phyloP scores from a whole-genome alignment of 495 filamentous ascomycete genomes.

The Astrocystis sublimbata region DNA sequence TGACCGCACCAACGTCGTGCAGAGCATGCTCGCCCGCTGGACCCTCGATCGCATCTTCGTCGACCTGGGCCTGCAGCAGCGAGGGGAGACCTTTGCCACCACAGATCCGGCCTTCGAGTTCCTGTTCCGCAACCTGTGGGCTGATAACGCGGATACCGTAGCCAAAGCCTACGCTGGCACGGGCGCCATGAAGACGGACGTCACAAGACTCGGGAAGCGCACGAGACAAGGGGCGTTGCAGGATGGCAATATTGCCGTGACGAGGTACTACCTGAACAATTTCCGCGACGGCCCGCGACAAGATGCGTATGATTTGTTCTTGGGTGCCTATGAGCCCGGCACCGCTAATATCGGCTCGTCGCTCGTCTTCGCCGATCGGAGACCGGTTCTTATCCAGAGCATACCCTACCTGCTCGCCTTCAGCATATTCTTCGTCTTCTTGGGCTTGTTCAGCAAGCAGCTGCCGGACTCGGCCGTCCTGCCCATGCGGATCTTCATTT shows the following conservation, averaged over 20 bases:
- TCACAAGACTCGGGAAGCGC: slow-evolving; percentile 84
- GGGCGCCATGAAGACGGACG: slow-evolving; percentile 93
- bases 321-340: slow-evolving; percentile 78
- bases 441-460: slow-evolving; percentile 71
- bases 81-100: slow-evolving; percentile 66
- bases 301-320: slow-evolving; percentile 92
- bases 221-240: slow-evolving; percentile 79
- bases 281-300: slow-evolving; percentile 90
- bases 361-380: slow-evolving; percentile 78
- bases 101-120: slow-evolving; percentile 78
- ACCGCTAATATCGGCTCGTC: slow-evolving; percentile 61
- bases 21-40: slow-evolving; percentile 90
- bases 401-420: slow-evolving; percentile 88
- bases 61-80: slow-evolving; percentile 73
- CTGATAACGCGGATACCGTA: slow-evolving; percentile 95
- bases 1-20: slow-evolving; percentile 95
- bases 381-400: slow-evolving; percentile 82
- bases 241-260: slow-evolving; percentile 79
- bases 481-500: slow-evolving; percentile 73
- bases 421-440: slow-evolving; percentile 80
- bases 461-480: slow-evolving; percentile 68
- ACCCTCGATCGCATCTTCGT: slow-evolving; percentile 82
- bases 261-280: slow-evolving; percentile 85
- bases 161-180: slow-evolving; percentile 91
- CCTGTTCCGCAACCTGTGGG: slow-evolving; percentile 94